A percentile compares a stretch with the other conserved stretches of the same genome.
phyloP scores from a whole-genome alignment of 495 filamentous ascomycete genomes.

The Tuber umbilicatum region DNA sequence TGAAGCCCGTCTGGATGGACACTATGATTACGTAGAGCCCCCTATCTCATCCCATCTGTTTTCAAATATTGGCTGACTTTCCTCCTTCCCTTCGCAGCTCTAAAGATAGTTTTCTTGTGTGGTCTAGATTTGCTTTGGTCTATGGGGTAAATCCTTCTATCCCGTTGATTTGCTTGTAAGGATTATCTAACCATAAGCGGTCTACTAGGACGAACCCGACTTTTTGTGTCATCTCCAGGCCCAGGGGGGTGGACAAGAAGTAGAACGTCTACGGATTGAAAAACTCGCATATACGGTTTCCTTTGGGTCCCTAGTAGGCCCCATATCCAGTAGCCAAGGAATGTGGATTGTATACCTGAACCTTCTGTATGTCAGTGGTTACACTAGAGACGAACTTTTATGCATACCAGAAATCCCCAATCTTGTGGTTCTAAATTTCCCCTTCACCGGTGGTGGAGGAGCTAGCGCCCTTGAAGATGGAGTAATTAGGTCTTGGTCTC shows the following conservation, averaged over 20 bases:
- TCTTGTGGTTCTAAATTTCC: constrained; percentile 25
- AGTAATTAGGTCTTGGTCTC: constrained; percentile 29
- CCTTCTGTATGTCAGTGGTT: constrained; percentile 23
- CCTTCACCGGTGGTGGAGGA: constrained; percentile 13
- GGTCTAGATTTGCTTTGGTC: constrained; percentile 29
- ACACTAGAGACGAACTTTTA: constrained; percentile 32
- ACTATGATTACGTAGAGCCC: constrained; percentile 21
- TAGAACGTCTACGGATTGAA: constrained; percentile 1
- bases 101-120: constrained; percentile 23
- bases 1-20: constrained; percentile 26
- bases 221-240: constrained; percentile 13
- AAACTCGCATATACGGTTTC: constrained; percentile 9
- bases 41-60: neutral
- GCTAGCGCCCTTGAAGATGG: constrained; percentile 29
- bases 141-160: constrained; percentile 27
- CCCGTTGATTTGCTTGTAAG: neutral
- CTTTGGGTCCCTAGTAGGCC: constrained; percentile 22
- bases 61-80: neutral
- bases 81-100: neutral
- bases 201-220: constrained; percentile 21
- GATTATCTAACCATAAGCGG: constrained; percentile 1
- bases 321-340: constrained; percentile 20
- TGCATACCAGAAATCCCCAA: constrained; percentile 25
- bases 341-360: constrained; percentile 33
- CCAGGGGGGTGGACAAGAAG: neutral